These are phyloP conservation scores for Vitis riparia DNA, from an alignment of 164 flowering plant genomes.

Conservation along the genomic window DNA sequence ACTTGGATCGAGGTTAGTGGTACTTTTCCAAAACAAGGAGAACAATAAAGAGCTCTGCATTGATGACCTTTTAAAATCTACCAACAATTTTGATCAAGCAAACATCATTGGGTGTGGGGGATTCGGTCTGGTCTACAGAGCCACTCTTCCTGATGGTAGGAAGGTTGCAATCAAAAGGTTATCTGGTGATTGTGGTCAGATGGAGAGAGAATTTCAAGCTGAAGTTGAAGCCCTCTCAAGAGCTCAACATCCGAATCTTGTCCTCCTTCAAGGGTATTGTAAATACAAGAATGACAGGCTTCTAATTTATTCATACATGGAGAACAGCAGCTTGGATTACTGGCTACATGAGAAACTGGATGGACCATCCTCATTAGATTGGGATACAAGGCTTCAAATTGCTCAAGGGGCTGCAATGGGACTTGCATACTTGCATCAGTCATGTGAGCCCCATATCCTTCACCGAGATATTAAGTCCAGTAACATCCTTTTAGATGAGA, in stretches of 20 bases:
- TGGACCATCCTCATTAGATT: constrained; percentile 53
- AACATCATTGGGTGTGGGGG: constrained; percentile 85
- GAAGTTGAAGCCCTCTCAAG: constrained; percentile 77
- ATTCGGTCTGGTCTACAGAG: constrained; percentile 77
- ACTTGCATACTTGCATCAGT: constrained; percentile 70
- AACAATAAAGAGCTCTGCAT: constrained; percentile 43
- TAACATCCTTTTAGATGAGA: constrained; percentile 73
- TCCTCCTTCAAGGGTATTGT: constrained; percentile 72
- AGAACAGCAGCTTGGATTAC: constrained; percentile 85
- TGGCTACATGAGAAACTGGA: constrained; percentile 81
- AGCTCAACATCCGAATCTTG: constrained; percentile 81
- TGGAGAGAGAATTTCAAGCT: constrained; percentile 79
- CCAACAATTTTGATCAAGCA: constrained; percentile 73
- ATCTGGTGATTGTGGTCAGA: constrained; percentile 74
- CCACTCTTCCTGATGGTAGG: constrained; percentile 60
- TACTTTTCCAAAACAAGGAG: constrained; percentile 49
- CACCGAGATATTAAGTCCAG: constrained; percentile 87
- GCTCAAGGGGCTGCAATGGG: constrained; percentile 76
- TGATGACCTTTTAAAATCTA: constrained; percentile 58
- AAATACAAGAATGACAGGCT: constrained; percentile 53
- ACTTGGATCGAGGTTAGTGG: constrained; percentile 37
- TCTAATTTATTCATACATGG: constrained; percentile 76
- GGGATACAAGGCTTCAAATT: constrained; percentile 65
- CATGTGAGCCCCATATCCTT: constrained; percentile 72
- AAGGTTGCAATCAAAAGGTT: constrained; percentile 75